Conservation (phyloP, 306 rosid genomes). For the Glycine latifolia region DNA sequence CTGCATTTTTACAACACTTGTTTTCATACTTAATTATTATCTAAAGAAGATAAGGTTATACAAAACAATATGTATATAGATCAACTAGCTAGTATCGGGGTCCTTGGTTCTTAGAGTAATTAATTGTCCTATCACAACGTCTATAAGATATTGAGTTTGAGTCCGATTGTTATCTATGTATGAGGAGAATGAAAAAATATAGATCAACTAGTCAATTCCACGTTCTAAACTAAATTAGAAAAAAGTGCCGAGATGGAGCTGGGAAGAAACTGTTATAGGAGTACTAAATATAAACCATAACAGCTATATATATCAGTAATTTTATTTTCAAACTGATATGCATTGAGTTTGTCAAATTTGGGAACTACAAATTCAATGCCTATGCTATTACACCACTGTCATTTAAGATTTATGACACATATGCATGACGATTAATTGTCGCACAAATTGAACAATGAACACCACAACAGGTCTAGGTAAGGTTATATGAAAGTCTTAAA, state of each 20-base stretch:
- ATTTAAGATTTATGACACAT: slow-evolving; percentile 31
- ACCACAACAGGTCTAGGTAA: background rate
- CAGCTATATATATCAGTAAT: background rate
- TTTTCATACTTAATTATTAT: background rate
- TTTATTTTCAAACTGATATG: background rate
- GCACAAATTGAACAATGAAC: background rate
- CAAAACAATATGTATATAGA: background rate
- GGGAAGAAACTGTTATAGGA: background rate
- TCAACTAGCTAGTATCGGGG: no score
- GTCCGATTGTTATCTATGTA: no score
- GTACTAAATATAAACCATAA: background rate
- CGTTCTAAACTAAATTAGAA: background rate
- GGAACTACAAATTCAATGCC: slow-evolving; percentile 18
- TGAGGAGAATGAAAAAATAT: background rate
- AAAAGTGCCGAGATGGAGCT: background rate
- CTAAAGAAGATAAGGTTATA: slow-evolving; percentile 1
- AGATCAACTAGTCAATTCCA: slow-evolving; percentile 23
- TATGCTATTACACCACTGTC: background rate
- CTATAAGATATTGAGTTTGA: no score
- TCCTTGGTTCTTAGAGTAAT: no score
- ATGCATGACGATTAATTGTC: slow-evolving; percentile 18
- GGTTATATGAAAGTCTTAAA: slow-evolving; percentile 18
- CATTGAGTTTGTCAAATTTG: background rate
- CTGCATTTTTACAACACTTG: no score
- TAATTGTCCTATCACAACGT: no score